phyloP scores from a whole-genome alignment of 306 rosid species.

The Fragaria nilgerrensis region DNA sequence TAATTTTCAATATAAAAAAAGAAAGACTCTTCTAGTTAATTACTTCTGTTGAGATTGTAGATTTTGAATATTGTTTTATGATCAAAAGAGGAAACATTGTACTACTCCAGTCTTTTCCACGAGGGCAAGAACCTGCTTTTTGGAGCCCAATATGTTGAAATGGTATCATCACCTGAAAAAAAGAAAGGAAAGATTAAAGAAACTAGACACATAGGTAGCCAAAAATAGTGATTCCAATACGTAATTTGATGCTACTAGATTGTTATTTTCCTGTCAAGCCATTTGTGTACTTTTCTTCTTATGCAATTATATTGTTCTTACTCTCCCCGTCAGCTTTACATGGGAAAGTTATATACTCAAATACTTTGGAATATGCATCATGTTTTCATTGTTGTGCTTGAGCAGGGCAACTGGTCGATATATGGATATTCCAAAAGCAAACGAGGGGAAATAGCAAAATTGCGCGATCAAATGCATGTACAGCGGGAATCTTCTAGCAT shows the following conservation, averaged over 20 bases:
- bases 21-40: neutral
- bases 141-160: neutral
- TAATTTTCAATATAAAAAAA: neutral
- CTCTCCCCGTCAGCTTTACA: neutral
- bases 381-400: constrained; percentile 15
- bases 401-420: constrained; percentile 81
- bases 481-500: constrained; percentile 4
- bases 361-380: neutral
- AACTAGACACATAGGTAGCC: neutral
- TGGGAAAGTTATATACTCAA: neutral
- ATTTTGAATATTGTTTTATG: too few relatives aligned
- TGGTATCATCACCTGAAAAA: neutral
- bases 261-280: neutral
- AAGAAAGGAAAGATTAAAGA: neutral
- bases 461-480: constrained; percentile 10
- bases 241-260: neutral
- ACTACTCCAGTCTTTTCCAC: neutral
- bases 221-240: neutral
- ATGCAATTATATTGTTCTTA: neutral
- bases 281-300: neutral
- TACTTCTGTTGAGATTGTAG: too few relatives aligned
- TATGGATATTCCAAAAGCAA: constrained; percentile 13
- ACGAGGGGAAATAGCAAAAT: constrained; percentile 7
- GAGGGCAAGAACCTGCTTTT: neutral
- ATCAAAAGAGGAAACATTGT: neutral